These are phyloP conservation scores for Wilcoxina mikolae DNA, from an alignment of 495 filamentous ascomycete genomes.

Conservation along the genomic window DNA sequence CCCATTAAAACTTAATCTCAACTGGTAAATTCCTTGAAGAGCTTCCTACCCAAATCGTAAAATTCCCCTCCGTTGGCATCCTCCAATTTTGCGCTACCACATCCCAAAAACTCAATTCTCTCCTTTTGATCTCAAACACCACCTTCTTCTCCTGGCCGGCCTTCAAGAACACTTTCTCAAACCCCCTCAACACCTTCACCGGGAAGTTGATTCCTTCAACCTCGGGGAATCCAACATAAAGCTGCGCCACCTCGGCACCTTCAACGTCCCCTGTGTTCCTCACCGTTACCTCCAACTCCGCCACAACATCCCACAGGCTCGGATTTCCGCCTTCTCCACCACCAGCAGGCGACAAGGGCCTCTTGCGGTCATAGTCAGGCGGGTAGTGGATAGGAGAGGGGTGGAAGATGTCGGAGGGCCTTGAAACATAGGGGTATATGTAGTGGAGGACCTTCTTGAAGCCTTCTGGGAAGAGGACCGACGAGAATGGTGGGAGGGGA, in stretches of 20 bases:
- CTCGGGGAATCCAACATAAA: constrained; percentile 63
- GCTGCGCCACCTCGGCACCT: constrained; percentile 66
- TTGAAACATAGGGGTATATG: constrained; percentile 72
- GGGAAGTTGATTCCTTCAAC: constrained; percentile 46
- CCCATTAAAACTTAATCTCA: constrained; percentile 12
- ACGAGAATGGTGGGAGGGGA: constrained; percentile 39
- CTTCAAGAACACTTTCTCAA: constrained; percentile 55
- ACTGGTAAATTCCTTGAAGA: constrained; percentile 38
- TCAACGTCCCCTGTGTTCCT: constrained; percentile 50
- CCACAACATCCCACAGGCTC: constrained; percentile 55
- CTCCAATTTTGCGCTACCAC: constrained; percentile 68
- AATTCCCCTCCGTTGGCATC: constrained; percentile 43
- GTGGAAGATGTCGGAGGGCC: constrained; percentile 38
- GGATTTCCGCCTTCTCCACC: constrained; percentile 80
- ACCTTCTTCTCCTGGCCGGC: constrained; percentile 44
- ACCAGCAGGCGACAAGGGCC: constrained; percentile 49
- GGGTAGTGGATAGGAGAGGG: constrained; percentile 53
- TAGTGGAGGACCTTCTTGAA: constrained; percentile 62
- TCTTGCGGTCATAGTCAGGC: constrained; percentile 45
- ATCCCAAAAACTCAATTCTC: constrained; percentile 80
- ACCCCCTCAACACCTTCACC: constrained; percentile 56
- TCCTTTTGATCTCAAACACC: constrained; percentile 56
- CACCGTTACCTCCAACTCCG: constrained; percentile 46
- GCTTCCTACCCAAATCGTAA: constrained; percentile 44
- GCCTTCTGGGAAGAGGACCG: constrained; percentile 48